Evolutionary conservation across 768 basidiomycete genomes (phyloP).

Genomic region (Phaeotremella fagi): DNA sequence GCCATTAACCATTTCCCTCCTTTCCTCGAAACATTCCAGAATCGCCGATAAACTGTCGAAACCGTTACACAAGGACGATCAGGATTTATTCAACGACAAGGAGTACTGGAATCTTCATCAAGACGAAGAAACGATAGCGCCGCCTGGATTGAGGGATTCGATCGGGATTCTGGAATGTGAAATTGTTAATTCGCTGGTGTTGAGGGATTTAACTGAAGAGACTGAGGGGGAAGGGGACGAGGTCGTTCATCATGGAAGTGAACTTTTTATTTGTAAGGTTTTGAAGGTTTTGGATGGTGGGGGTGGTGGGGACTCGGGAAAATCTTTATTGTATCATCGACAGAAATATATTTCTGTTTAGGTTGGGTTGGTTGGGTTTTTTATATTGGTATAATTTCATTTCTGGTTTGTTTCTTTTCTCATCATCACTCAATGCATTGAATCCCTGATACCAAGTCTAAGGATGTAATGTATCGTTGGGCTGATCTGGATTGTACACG

Average conservation of each 20-base stretch:
- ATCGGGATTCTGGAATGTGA: conserved; percentile 73
- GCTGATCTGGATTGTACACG: too few relatives aligned
- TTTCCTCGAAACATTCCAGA: conserved; percentile 63
- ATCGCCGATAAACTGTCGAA: conserved; percentile 68
- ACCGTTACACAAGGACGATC: conserved; percentile 50
- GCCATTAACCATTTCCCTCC: conserved; percentile 69
- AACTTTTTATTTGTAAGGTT: conserved; percentile 22
- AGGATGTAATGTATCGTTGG: too few relatives aligned
- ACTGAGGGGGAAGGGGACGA: background rate
- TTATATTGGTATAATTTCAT: too few relatives aligned
- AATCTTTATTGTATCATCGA: conserved; percentile 14
- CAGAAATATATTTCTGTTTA: conserved; percentile 11
- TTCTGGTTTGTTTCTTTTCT: too few relatives aligned
- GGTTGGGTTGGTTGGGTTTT: too few relatives aligned
- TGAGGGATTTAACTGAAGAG: conserved; percentile 52
- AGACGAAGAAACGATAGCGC: too few relatives aligned
- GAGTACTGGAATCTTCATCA: conserved; percentile 1
- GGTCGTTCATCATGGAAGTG: conserved; percentile 7
- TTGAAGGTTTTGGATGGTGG: conserved; percentile 8
- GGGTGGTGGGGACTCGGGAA: background rate
- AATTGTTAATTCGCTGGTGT: conserved; percentile 61
- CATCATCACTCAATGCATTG: background rate
- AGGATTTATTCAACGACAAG: conserved; percentile 16
- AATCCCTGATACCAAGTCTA: too few relatives aligned
- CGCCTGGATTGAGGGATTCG: conserved; percentile 38